Evolutionary conservation across 441 rosid genomes (phyloP), one percentile per base, ranked within the genome.

Genomic region (Biscutella auriculata): DNA sequence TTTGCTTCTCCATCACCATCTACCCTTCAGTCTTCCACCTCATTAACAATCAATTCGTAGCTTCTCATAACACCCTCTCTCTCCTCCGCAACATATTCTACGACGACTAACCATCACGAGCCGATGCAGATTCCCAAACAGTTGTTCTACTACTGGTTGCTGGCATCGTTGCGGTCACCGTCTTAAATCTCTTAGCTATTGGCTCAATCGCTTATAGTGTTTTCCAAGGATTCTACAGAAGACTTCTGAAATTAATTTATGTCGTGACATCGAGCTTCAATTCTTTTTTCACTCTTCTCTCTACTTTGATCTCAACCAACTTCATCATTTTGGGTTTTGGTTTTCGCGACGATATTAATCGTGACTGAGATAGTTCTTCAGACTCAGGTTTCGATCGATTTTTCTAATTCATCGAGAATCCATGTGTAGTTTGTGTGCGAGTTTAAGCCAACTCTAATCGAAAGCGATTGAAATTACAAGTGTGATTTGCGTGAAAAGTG

Each of bases 141-240:
- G 40, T 72, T 21, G 1, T 66, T 3, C 48, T 71, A 35, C 57
- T 67, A 14, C 7, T 40, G 3, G 26, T 61, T 7, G 43, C 57
- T 19, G 71, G 60, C 77, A 1, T 60, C 46, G 19, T 74, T 55
- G 63, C 75, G 33, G 30, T 54, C 54, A 51, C 54, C 46, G 35
- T 76, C 56, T 69, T 79, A 70, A 56, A 74, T 5, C 69, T 77
- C 57, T 67, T 70, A 28, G 82, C 87, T n/a, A 48, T 66, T 19
- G 87, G 81, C 6, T 87, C 96, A 21, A 73, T 88, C 76, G 75
- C 85, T 43, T 73, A 71, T 73, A 79, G 93, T 52, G 74, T 84
- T 5, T 56, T 77, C 49, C 90, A 88, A 6, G 91, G 95, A 4
- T 91, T 85, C 70, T 84, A 82, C 37, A 84, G 93, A 41, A 68